Base-by-base conservation (phyloP, 495 filamentous ascomycete genomes). In the Aspergillus coremiiformis region DNA sequence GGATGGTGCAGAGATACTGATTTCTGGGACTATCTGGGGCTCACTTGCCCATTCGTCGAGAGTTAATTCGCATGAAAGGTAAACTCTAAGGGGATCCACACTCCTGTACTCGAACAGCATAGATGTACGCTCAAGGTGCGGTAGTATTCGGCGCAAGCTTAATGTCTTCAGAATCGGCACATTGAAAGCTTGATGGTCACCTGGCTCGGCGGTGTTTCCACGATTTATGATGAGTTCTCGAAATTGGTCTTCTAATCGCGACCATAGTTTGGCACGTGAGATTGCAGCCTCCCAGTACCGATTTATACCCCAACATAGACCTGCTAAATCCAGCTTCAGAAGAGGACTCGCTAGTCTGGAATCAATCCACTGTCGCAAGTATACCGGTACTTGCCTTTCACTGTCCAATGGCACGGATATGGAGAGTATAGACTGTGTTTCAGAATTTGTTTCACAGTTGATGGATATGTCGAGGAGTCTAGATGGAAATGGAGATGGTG, bases 31-130 rank as follows among this genome's bases (percentile, higher is more conserved):
- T 9, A 76, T 57, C 43, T 65, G 67, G 14, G 68, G 70, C 51
- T 66, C 69, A 41, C 71, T 65, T 35, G 68, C 70, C 72, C 65
- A 77, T 27, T 67, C 70, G 50, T 70, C 70, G 30, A 71, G 56
- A 23, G 30, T 50, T 47, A 71, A 56, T 10, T 54, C 55, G 54
- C 65, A 76, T 20, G 65, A 60, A 21, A 77, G 50, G 39, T 69
- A 59, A 4, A 67, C 59, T 27, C 46, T 62, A 35, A 55, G 57
- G 8, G 49, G 44, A 24, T 29, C 56, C 14, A 20, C 30, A 4
- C 58, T 63, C 4, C 17, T 12, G 1, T 61, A 54, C 21, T 60
- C 55, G 44, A 78, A 65, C n/a, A 67, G 49, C 62, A 77, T 68
- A 0, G 60, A 64, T 26, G 64, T 67, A 9, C 70, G 68, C 32